Evolutionary conservation across 306 rosid genomes (phyloP).

Genomic region (Medicago ruthenica): DNA sequence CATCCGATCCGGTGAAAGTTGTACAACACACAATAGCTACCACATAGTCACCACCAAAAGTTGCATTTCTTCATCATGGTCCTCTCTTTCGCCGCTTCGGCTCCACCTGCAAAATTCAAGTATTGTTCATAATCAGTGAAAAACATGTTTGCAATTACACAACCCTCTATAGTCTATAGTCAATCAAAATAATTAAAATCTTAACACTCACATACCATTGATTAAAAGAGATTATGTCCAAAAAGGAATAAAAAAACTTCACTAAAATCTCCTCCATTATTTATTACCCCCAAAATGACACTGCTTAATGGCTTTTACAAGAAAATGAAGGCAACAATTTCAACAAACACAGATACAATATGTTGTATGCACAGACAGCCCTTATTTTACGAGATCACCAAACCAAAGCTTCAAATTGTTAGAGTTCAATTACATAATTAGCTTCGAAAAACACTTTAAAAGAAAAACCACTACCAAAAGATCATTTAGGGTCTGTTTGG

Average conservation of each 20-base stretch:
- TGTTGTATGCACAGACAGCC: neutral
- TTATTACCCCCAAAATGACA: neutral
- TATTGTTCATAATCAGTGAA: neutral
- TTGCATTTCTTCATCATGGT: conserved; percentile 22
- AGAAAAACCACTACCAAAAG: neutral
- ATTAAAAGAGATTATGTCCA: neutral
- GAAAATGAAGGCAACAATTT: neutral
- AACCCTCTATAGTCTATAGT: neutral
- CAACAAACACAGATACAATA: neutral
- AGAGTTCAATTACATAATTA: neutral
- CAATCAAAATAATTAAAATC: neutral
- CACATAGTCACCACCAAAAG: conserved; percentile 35
- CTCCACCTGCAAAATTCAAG: conserved; percentile 60
- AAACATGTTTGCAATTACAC: neutral
- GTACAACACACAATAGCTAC: conserved; percentile 51
- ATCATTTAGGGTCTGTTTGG: too few relatives aligned
- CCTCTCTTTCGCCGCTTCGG: conserved; percentile 78
- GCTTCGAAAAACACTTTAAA: neutral
- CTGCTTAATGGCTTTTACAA: neutral
- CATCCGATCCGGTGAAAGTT: conserved; percentile 50
- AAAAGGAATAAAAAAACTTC: neutral
- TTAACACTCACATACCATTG: neutral
- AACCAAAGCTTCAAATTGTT: neutral
- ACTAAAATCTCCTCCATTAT: neutral
- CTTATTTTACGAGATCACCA: neutral